Conservation (phyloP, 495 filamentous ascomycete genomes). For the Aeminium ludgeri region DNA sequence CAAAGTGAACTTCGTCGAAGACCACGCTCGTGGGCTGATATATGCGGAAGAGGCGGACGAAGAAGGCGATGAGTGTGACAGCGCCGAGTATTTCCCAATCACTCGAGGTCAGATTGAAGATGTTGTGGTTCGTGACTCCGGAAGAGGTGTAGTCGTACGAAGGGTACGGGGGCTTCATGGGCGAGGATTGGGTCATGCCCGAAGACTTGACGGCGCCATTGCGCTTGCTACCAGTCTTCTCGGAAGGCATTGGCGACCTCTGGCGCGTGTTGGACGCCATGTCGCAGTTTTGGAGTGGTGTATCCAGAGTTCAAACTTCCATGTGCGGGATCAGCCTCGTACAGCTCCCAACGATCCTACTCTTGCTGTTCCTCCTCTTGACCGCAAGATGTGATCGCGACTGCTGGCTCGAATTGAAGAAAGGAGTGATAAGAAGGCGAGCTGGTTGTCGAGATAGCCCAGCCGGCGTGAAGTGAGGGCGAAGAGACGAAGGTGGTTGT, state of each 20-base stretch:
- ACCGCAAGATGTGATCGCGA: too few species aligned
- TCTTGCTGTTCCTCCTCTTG: too few species aligned
- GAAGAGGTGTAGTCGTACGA: constrained; percentile 43
- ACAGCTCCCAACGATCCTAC: too few species aligned
- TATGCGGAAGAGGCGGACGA: constrained; percentile 84
- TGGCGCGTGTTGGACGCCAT: constrained; percentile 1
- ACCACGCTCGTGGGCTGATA: constrained; percentile 93
- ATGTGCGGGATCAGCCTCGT: too few species aligned
- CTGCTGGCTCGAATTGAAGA: too few species aligned
- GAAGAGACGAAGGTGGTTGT: too few species aligned
- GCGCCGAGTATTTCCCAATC: constrained; percentile 63
- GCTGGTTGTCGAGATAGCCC: too few species aligned
- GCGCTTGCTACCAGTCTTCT: not conserved
- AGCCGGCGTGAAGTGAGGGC: too few species aligned
- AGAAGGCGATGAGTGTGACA: constrained; percentile 57
- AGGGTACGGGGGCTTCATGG: constrained; percentile 9
- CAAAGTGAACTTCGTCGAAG: constrained; percentile 98
- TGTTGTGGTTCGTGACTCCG: constrained; percentile 48
- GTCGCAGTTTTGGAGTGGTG: not conserved
- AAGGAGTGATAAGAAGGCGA: too few species aligned
- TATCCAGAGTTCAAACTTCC: not conserved
- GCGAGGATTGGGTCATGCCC: constrained; percentile 4
- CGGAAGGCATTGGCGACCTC: not conserved
- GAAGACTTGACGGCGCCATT: not conserved
- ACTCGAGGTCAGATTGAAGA: constrained; percentile 46